Evolutionary conservation across 2,329 filamentous ascomycete species (phyloP), one percentile per base, ranked within the genome.

Genomic region (Hortaea werneckii): DNA sequence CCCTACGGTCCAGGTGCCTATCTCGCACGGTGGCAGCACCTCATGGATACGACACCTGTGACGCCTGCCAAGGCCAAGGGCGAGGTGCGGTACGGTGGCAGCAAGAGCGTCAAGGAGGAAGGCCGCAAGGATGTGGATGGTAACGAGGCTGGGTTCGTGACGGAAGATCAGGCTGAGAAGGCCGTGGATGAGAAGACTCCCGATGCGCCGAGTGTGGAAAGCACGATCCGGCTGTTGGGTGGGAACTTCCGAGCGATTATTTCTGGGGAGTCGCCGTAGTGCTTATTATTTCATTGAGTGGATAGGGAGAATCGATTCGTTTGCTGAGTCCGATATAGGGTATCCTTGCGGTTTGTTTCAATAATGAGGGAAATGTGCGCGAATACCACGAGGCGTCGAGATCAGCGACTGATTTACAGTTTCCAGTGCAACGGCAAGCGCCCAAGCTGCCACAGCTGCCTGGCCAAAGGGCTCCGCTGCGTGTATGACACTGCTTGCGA

Each of bases 1-100:
- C 74, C 75, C 44, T 72, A 71, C 26, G 84, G 83, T 0, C 84
- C 85, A 0, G 85, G 85, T 1, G 77, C 83, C 40, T 89, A 84
- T 58, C 74, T 88, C 26, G 73, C 77, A 1, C 75, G 79, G 42
- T 89, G 85, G 85, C 82, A 87, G 59, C 69, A 76, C 1, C 68
- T 88, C 5, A 69, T 89, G 3, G 81, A 88, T 58, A 68, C 73
- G n/a, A 85, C 85, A 0, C 62, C 73, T 40, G 80, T 89, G 50
- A 84, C 82, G 1, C 83, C 85, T 0, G 72, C 67, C 0, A 70
- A 66, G 1, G 62, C 70, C 0, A 58, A 65, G 1, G 81, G 82
- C 0, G 67, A 69, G 1, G 62, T 82, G 0, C 71, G 83, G 0
- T 63, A 53, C 35, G 63, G 63, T 1, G 54, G 54, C 13, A 63